Evolutionary conservation across 1,139 yeast genomes (phyloP), one percentile per base, ranked within the genome.

Genomic region (Petasospora fabianii): DNA sequence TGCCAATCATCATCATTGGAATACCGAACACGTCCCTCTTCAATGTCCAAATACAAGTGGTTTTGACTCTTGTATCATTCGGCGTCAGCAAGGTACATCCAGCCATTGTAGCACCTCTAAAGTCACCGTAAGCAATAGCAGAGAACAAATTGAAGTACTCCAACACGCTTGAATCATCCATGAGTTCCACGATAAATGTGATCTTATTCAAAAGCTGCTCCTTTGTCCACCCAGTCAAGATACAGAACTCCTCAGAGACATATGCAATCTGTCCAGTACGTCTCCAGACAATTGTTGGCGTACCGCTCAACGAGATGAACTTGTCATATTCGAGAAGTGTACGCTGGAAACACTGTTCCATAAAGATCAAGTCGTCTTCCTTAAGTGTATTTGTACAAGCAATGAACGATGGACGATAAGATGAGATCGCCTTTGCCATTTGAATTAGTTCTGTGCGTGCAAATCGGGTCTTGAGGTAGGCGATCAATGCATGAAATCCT

Each of bases 1-100:
- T 92, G 20, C 97, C 97, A 30, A 92, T 77, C 30, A 92, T 84
- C 95, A 90, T 90, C 90, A 92, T 84, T 13, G 98, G 98, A 40
- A 92, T 77, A 45, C 95, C 97, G 62, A 92, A 92, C 24, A 90
- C 82, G 60, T 92, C 97, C 51, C 97, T 69, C 56, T 88, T 88
- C 38, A 92, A 67, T 0, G 97, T 92, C 95, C 96, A 86, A 56
- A 85, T 81, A 55, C 95, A 83, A 16, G 88, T 59, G 26, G 64
- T 68, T 32, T 62, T 63, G 14, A 56, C 51, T 9, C 60, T 63
- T 27, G 53, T 46, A 30, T 37, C 43, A 30, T 68, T 68, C 3
- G 84, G 81, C 1, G 90, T 82, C 39, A 80, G 60, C 35, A 85
- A 66, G 0, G 90, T 82, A 61, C 95, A 87, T 46, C 81, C 87